Conservation (phyloP, 2,329 filamentous ascomycete genomes). For the Fusarium redolens region DNA sequence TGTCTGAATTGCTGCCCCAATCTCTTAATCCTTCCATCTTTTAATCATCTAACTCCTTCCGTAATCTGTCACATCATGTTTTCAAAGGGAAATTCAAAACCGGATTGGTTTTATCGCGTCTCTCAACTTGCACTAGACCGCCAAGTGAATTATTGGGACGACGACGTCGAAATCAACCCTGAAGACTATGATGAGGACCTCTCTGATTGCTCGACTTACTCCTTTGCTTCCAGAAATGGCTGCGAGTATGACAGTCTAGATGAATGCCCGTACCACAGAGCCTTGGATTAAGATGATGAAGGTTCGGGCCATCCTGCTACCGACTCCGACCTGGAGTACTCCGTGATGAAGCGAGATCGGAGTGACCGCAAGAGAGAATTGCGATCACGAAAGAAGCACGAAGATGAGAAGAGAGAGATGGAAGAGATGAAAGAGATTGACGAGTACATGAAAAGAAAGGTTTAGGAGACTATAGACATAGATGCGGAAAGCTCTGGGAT, state of each 20-base stretch:
- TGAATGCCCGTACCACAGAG: background rate
- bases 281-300: no score
- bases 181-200: background rate
- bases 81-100: background rate
- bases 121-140: accelerated
- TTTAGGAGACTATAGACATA: accelerated
- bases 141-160: no score
- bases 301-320: no score
- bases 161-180: no score
- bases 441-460: background rate
- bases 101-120: background rate
- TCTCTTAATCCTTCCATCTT: no score
- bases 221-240: background rate
- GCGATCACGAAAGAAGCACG: background rate
- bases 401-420: accelerated
- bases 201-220: background rate
- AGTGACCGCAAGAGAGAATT: background rate
- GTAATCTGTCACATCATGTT: background rate
- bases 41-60: background rate
- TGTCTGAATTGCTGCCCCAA: no score
- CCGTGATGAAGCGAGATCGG: background rate
- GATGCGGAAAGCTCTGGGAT: no score
- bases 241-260: background rate
- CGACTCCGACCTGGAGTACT: background rate
- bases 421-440: background rate